Base-by-base conservation (phyloP, 331 rosid genomes). In the Prunus yedoensis region DNA sequence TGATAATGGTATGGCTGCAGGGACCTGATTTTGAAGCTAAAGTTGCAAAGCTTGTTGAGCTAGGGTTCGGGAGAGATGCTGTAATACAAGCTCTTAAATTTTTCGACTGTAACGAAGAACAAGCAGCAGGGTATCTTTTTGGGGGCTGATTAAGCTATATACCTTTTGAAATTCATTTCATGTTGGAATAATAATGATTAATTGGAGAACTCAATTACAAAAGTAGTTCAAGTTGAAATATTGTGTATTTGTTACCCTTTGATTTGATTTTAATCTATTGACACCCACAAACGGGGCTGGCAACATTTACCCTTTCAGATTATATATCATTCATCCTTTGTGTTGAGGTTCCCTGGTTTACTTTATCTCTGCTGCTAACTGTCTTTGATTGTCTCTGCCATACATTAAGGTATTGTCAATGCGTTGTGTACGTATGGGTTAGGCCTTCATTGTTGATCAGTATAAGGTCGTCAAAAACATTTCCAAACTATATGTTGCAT, bases 51-150 rank as follows among this genome's bases (percentile, higher is more conserved):
- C 99, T 95, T 47, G 90, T 92, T 51, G 97, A 95, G 79, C 80
- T 95, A 53, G 99, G 99, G 70, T 92, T 92, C 74, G 91, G 80
- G 83, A 92, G 97, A 82, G 95, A 88, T 13, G 96, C 92, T 35
- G 93, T 90, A 52, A 69, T 90, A 60, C 88, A 88, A 83, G 97
- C 99, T 71, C 97, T 95, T 64, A 73, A 89, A 78, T 66, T 95
- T 68, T 90, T 79, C 54, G 74, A 95, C 59, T 97, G 97, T 57
- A 90, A 95, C 66, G 97, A 95, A 84, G 97, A 92, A 18, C 97
- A 92, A 52, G 99, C 97, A 8, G 99, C 97, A 56, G 93, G 90
- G 0, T 92, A 85, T 82, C 97, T 95, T 59, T 95, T 95, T 62
- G 96, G 95, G 17, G 96, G 96, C 71, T 89, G 84, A 87, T 67